These are phyloP conservation scores for Capsicum rhomboideum DNA, from an alignment of 257 asterid genomes.

Conservation along the genomic window DNA sequence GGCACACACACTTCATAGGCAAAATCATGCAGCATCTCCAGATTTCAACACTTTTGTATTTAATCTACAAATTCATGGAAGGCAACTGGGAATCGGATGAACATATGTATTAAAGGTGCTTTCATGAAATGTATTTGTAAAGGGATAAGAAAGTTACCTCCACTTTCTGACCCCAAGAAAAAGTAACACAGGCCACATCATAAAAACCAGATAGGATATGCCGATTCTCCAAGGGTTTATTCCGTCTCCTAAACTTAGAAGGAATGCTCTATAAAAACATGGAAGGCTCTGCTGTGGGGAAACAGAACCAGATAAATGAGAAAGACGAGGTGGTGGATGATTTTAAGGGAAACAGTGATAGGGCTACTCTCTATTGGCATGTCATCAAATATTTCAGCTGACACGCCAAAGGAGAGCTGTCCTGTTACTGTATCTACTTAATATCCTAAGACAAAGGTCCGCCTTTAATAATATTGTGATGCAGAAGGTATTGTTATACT, in stretches of 20 bases:
- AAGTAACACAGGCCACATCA: too few species aligned
- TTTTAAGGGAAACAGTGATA: background rate
- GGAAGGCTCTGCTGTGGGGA: background rate
- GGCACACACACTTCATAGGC: background rate
- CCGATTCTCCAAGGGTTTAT: too few species aligned
- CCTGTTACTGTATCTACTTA: background rate
- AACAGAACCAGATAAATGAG: background rate
- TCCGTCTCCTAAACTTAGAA: background rate
- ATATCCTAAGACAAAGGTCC: background rate
- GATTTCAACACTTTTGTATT: background rate
- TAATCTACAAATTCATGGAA: background rate
- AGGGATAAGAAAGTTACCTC: background rate
- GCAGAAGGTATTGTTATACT: background rate
- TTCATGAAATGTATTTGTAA: background rate
- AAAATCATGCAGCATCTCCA: background rate
- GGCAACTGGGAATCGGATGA: slow-evolving; percentile 13
- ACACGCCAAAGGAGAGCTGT: background rate
- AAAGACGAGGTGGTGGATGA: background rate
- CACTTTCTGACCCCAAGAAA: background rate
- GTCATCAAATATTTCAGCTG: background rate
- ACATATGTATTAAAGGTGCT: background rate
- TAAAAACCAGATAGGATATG: too few species aligned
- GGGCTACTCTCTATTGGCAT: background rate
- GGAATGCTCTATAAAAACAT: background rate
- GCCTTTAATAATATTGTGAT: background rate